A percentile compares a stretch with the other conserved stretches of the same genome.
Evolutionary conservation across 345 rosid species (phyloP).

Genomic region (Atalantia buxifolia): DNA sequence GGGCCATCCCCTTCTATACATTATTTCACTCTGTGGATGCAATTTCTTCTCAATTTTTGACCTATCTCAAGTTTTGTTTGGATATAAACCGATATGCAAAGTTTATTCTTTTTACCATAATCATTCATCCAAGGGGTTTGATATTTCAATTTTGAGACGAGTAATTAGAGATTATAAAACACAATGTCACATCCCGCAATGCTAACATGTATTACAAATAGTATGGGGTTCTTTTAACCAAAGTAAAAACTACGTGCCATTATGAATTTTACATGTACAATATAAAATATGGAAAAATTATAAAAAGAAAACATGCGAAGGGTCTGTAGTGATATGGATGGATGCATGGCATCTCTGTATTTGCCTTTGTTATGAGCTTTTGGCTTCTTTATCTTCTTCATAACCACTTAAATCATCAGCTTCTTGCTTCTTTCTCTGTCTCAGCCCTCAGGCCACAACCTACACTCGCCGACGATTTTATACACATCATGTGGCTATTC

Average conservation of each 20-base stretch:
- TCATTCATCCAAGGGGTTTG: too few relatives aligned
- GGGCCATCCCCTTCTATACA: background rate
- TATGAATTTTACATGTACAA: too few relatives aligned
- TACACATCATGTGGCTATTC: background rate
- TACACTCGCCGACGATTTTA: background rate
- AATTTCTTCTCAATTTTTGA: background rate
- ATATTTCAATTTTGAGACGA: too few relatives aligned
- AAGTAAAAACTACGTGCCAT: too few relatives aligned
- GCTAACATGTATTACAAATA: too few relatives aligned
- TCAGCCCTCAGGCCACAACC: background rate
- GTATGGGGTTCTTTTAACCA: too few relatives aligned
- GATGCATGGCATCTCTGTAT: constrained; percentile 15
- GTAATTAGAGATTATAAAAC: too few relatives aligned
- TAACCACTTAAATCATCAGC: background rate
- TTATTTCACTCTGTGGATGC: background rate
- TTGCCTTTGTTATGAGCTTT: constrained; percentile 6
- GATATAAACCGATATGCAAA: background rate
- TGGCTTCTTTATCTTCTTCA: background rate
- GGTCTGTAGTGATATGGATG: constrained; percentile 1
- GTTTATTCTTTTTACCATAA: background rate
- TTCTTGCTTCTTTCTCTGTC: background rate
- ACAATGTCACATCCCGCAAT: too few relatives aligned
- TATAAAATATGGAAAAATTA: too few relatives aligned
- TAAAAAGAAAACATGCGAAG: background rate
- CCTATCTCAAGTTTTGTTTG: background rate